A percentile compares a stretch with the other conserved stretches of the same genome.
These are phyloP conservation scores for Oryza officinalis DNA, from an alignment of 176 grass and related monocot genomes.

Conservation along the genomic window DNA sequence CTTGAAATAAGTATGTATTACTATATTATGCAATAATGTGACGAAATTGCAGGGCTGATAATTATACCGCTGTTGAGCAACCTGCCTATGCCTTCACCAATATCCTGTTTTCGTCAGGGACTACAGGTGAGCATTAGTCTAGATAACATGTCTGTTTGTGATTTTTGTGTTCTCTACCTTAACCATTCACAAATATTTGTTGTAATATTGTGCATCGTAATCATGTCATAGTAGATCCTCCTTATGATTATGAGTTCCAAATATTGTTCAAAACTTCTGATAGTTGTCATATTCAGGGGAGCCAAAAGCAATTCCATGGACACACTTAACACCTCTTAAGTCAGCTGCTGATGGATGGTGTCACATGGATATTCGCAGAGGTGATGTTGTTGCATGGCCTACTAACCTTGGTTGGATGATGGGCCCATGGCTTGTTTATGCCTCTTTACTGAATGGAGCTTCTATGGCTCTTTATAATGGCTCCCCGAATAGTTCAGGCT, in stretches of 20 bases:
- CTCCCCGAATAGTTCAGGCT: conserved; percentile 69
- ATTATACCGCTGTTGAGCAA: conserved; percentile 61
- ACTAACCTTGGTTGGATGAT: conserved; percentile 99
- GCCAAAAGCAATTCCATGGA: conserved; percentile 97
- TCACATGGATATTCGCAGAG: conserved; percentile 89
- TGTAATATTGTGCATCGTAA: not conserved
- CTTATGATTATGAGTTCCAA: conserved; percentile 28
- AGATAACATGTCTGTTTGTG: not conserved
- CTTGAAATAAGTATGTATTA: conserved; percentile 8
- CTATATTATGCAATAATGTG: conserved; percentile 6
- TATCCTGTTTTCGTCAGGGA: conserved; percentile 92
- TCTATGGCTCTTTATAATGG: conserved; percentile 95
- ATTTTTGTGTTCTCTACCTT: conserved; percentile 1
- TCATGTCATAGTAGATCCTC: not conserved
- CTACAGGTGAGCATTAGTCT: conserved; percentile 67
- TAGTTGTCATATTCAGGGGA: conserved; percentile 60
- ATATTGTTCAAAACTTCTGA: conserved; percentile 6
- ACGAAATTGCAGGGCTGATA: conserved; percentile 53
- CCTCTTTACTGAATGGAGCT: conserved; percentile 89
- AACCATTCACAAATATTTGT: conserved; percentile 1
- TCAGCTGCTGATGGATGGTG: conserved; percentile 95
- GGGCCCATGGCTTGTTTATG: conserved; percentile 99
- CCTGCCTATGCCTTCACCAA: conserved; percentile 82
- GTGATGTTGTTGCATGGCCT: conserved; percentile 97
- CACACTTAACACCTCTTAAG: conserved; percentile 88